Evolutionary conservation across 352 stramenopile genomes (phyloP), one percentile per base, ranked within the genome.

Genomic region (Globisporangium camurandrum): DNA sequence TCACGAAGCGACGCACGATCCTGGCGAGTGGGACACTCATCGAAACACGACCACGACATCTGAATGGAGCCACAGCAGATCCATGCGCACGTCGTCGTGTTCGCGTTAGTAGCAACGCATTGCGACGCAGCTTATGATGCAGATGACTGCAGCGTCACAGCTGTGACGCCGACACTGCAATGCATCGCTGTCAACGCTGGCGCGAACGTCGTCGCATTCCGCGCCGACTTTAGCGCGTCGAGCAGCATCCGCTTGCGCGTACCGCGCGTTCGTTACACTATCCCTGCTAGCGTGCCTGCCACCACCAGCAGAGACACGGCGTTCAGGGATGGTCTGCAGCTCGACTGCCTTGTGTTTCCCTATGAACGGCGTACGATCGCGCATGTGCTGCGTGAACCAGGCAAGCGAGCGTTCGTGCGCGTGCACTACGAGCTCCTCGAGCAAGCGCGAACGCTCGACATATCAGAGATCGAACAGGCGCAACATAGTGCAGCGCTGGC

Each of bases 131-230:
- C 3, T 1, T 5, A 39, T 14, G 33, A 14, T 19, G 36, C 14
- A 4, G 17, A 24, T 10, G 36, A 20, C 23, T 7, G 36, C 17
- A 22, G 19, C 36, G 36, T 10, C 36, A 10, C 36, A 24, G 36
- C 30, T 34, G 3, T 12, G 3, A 12, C 30, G 1, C 8, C 46
- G 8, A 58, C 62, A 12, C 59, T 85, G 26, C 68, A 76, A 39
- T 82, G 82, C 46, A 51, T 76, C 1, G 57, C 63, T 9, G 51
- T 58, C 24, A 87, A 79, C 48, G 36, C 58, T n/a, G 61, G 70
- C 17, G 59, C 75, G 19, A 51, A 59, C 27, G 37, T 40, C 3
- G 60, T 79, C 38, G 62, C 51, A 5, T 67, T 86, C 28, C 52
- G 51, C n/a, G 57, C 65, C 8, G 67, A 84, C 54, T 84, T 84